Evolutionary conservation across 371 early-diverging fungal species (phyloP), one percentile per base, ranked within the genome.

Genomic region (Phascolomyces articulosus): DNA sequence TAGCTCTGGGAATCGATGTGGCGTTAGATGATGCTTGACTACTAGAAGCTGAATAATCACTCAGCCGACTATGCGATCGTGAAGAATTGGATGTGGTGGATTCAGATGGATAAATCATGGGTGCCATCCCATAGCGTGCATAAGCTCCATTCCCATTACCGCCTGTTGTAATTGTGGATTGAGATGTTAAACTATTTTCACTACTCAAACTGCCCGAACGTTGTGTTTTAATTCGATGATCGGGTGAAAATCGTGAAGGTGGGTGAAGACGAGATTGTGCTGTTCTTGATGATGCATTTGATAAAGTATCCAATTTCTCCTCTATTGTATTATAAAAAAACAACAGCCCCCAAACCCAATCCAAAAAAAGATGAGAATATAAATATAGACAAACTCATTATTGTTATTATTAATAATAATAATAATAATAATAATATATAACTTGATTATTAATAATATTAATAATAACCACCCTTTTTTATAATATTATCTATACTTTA

Each of bases 121-220:
- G 70, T 31, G 82, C 68, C 65, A 79, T 69, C 10, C 76, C 74
- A 57, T 72, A 72, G 53, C 74, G 68, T 27, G 68, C 62, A 59
- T 74, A 79, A 44, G 3, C 44, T 13, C 44, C 44, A 44, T n/a
- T n/a, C 8, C 44, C 44, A 44, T 16, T 16, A 16, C 44, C 44
- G 16, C 44, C 60, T 8, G 63, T 61, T 20, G 78, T 77, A 18
- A 77, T 69, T 1, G 82, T 79, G 0, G 77, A 77, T 58, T 82
- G 78, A 9, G 82, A 78, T 7, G 70, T 77, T 21, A 75, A 62
- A 40, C 78, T 79, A 48, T 73, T 75, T 49, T 82, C 82, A 56
- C 82, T 82, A 58, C 78, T 82, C 7, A 79, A 47, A 48, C 82
- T 82, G 29, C 69, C 72, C 9, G 82, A 82, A 1, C 70, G 61